Evolutionary conservation across 768 basidiomycete species (phyloP).

Genomic region (Psilocybe subaeruginosa): DNA sequence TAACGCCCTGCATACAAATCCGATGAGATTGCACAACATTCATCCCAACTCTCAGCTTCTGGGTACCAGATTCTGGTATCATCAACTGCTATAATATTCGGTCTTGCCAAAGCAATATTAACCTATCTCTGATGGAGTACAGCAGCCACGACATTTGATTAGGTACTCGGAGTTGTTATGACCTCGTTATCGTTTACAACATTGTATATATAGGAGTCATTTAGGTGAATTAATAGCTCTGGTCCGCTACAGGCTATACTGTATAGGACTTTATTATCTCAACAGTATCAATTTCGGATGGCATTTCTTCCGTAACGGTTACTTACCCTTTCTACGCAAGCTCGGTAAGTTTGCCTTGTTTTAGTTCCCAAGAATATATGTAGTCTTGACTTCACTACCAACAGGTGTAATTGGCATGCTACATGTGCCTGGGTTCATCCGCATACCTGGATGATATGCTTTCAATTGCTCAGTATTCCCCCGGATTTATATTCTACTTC

Average conservation of each 20-base stretch:
- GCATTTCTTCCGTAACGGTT: background rate
- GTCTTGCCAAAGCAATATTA: background rate
- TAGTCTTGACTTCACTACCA: no score
- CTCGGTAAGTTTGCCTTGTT: no score
- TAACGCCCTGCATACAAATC: background rate
- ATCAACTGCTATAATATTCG: background rate
- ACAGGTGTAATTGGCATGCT: no score
- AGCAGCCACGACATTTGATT: background rate
- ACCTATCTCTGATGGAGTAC: background rate
- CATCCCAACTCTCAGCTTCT: background rate
- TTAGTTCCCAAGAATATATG: no score
- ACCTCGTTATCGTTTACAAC: background rate
- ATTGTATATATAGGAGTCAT: no score
- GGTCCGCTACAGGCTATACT: background rate
- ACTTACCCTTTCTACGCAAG: background rate
- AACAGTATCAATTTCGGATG: background rate
- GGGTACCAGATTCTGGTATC: conserved; percentile 1
- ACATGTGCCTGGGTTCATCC: no score
- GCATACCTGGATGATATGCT: no score
- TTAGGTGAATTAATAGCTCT: no score
- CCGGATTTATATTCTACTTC: no score
- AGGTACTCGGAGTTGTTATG: background rate
- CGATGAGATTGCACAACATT: background rate
- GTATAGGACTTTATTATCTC: background rate
- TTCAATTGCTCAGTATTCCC: no score